Percentiles rank a stretch among this genome's conserved stretches.
These are phyloP conservation scores for Pelargonium australe DNA, from an alignment of 441 rosid genomes.

Conservation along the genomic window DNA sequence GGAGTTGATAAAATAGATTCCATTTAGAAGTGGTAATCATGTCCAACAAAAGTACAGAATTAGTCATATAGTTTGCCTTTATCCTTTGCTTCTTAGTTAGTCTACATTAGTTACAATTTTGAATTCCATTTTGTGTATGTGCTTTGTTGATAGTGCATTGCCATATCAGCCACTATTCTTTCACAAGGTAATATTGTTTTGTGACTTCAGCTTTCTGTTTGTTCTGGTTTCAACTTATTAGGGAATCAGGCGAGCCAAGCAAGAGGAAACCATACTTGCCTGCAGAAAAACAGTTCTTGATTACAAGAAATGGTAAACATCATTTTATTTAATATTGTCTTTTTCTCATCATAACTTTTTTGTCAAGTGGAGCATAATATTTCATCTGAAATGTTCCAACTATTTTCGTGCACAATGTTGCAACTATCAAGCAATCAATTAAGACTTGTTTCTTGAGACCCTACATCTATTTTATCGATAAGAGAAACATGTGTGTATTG, in stretches of 20 bases:
- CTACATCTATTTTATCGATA: too few species aligned
- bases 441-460: not conserved
- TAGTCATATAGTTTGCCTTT: not conserved
- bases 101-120: not conserved
- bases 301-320: constrained; percentile 79
- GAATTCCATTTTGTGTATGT: not conserved
- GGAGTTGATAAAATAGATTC: not conserved
- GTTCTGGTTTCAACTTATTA: constrained; percentile 18
- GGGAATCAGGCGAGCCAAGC: constrained; percentile 96
- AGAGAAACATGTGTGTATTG: not conserved
- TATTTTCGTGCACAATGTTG: not conserved
- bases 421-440: not conserved
- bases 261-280: constrained; percentile 87
- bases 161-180: not conserved
- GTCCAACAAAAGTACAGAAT: not conserved
- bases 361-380: too few species aligned
- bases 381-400: too few species aligned
- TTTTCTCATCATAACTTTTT: too few species aligned
- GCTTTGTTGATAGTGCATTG: not conserved
- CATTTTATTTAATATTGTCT: not conserved
- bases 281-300: constrained; percentile 76
- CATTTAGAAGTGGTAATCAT: not conserved
- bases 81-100: not conserved
- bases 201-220: not conserved
- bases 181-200: not conserved